Base-by-base conservation (phyloP, 2,329 filamentous ascomycete species). In the Pseudocercospora musae region DNA sequence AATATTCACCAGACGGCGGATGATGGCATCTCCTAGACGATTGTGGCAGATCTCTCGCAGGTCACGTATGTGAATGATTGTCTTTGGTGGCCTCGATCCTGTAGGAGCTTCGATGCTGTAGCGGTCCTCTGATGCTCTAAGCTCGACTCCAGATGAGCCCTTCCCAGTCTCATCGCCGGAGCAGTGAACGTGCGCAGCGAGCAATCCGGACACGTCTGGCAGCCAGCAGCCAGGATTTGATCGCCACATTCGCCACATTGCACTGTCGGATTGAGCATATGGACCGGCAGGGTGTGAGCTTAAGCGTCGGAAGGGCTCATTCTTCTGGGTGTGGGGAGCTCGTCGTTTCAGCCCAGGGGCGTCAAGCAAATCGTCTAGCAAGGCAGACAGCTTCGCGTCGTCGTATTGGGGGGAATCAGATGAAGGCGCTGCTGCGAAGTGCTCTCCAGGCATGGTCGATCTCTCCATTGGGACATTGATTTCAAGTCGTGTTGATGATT, bases 41-140 rank as follows among this genome's bases (percentile, higher is more conserved):
- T 89, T 88, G 71, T 85, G 84, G 69, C 84, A 86, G 8, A 99
- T 81, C 66, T 96, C 91, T 58, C 90, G 87, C 71, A 92, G 90
- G 73, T 98, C 91, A 72, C 79, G 69, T 91, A 91, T 42, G 96
- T 81, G 62, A 4, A 98, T 87, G 7, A 92, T 82, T 23, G 81
- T 82, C 54, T 81, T 72, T 18, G 25, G 15, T 23, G 52, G 15
- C 2, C 9, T 9, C 6, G 52, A 40, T 10, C 2, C 31, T 33
- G 52, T 8, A 20, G 27, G 25, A 31, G 29, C 29, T 4, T 18
- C 13, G 40, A 9, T 13, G 52, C 52, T 40, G 44, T 21, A 21
- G 29, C 52, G 4, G 10, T 40, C 29, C 10, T 37, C 52, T n/a
- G 27, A 54, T 25, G 52, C 29, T 29, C 40, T 15, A 23, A 54